A percentile compares a stretch with the other conserved stretches of the same genome.
Evolutionary conservation across 2,329 filamentous ascomycete species (phyloP).

Genomic region (Trichoderma afroharzianum): DNA sequence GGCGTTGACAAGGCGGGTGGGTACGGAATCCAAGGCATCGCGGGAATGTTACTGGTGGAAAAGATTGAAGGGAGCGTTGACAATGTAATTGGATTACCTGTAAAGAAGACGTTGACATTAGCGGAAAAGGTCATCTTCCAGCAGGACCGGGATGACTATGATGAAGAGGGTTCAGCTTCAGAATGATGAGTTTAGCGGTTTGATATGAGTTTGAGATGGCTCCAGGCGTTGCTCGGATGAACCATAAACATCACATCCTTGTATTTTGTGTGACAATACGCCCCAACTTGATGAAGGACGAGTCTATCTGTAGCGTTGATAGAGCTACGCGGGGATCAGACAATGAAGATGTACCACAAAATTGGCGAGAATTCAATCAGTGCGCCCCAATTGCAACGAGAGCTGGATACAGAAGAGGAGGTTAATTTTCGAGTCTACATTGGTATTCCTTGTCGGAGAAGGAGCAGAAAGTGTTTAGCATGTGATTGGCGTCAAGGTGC

Average conservation of each 20-base stretch:
- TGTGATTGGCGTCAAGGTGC: not conserved
- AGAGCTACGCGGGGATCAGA: not conserved
- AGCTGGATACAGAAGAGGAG: not conserved
- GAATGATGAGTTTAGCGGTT: conserved; percentile 20
- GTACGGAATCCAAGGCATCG: conserved; percentile 89
- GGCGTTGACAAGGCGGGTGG: conserved; percentile 95
- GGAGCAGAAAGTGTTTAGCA: not conserved
- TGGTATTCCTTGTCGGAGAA: not conserved
- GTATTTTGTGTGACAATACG: not conserved
- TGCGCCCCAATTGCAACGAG: not conserved
- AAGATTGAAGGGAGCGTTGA: conserved; percentile 86
- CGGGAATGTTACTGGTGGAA: conserved; percentile 81
- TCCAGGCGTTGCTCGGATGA: not conserved
- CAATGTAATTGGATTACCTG: conserved; percentile 88
- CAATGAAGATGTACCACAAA: not conserved
- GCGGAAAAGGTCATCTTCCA: conserved; percentile 85
- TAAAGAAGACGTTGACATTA: conserved; percentile 71
- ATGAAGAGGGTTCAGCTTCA: conserved; percentile 45
- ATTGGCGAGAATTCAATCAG: not conserved
- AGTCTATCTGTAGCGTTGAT: not conserved
- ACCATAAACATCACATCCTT: not conserved
- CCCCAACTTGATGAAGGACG: not conserved
- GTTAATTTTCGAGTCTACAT: not conserved
- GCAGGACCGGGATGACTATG: conserved; percentile 62
- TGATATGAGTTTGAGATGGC: not conserved